These are phyloP conservation scores for Solanum commersonii DNA, from an alignment of 257 asterid species.

Conservation along the genomic window DNA sequence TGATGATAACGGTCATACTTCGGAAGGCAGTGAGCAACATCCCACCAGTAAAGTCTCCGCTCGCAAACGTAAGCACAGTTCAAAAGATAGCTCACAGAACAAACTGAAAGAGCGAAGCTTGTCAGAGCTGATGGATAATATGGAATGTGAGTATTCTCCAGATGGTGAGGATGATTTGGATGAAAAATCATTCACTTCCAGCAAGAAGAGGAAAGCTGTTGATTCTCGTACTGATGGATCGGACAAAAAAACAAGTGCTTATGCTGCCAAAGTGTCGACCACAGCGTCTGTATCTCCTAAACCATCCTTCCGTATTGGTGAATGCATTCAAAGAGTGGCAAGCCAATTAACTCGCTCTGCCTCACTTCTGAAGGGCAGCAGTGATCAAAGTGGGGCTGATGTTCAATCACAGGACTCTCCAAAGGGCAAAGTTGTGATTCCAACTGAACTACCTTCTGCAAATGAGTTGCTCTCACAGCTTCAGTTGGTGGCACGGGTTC, in stretches of 20 bases:
- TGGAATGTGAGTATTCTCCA: conserved; percentile 19
- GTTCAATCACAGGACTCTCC: conserved; percentile 24
- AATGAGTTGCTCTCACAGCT: conserved; percentile 60
- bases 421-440: conserved; percentile 20
- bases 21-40: conserved; percentile 2
- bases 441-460: conserved; percentile 39
- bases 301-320: conserved; percentile 87
- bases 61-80: conserved; percentile 32
- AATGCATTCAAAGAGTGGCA: conserved; percentile 87
- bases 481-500: conserved; percentile 51
- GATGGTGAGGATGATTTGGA: conserved; percentile 43
- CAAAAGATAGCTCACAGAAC: conserved; percentile 35
- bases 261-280: conserved; percentile 49
- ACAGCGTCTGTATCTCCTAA: conserved; percentile 37
- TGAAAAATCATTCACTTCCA: conserved; percentile 24
- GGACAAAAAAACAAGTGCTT: conserved; percentile 32
- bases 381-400: conserved; percentile 25
- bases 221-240: conserved; percentile 42
- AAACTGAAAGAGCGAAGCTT: conserved; percentile 55
- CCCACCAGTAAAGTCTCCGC: conserved; percentile 4
- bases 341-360: conserved; percentile 72
- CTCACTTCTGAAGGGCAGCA: conserved; percentile 29
- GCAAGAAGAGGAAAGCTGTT: conserved; percentile 45
- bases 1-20: background rate
- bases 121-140: conserved; percentile 47